These are phyloP conservation scores for Zygotorulaspora florentina DNA, from an alignment of 805 yeast genomes.

Conservation along the genomic window DNA sequence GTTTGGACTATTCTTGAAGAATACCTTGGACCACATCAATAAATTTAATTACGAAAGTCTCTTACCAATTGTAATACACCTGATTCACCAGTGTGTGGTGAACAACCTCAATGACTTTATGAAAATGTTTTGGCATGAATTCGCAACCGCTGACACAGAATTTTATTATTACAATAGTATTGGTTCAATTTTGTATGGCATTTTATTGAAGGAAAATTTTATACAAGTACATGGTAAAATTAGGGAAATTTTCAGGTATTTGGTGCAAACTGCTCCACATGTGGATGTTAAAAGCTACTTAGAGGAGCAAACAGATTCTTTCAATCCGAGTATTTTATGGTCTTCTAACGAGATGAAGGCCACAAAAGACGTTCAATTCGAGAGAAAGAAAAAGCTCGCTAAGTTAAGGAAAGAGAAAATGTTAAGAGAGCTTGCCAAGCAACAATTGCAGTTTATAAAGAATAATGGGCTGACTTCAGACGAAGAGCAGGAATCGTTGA, in stretches of 20 bases:
- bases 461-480: constrained; percentile 37
- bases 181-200: constrained; percentile 38
- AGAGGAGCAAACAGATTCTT: constrained; percentile 37
- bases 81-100: constrained; percentile 59
- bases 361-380: constrained; percentile 41
- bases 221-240: constrained; percentile 48
- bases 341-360: constrained; percentile 24
- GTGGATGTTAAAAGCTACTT: constrained; percentile 33
- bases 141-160: constrained; percentile 38
- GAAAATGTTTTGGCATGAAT: constrained; percentile 37
- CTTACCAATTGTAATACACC: constrained; percentile 55
- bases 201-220: constrained; percentile 42
- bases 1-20: constrained; percentile 52
- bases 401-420: constrained; percentile 64
- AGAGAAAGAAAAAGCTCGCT: constrained; percentile 63
- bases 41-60: constrained; percentile 50
- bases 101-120: constrained; percentile 39
- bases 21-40: constrained; percentile 40
- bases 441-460: constrained; percentile 71
- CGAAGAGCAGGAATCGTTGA: constrained; percentile 17
- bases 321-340: constrained; percentile 26
- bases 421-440: constrained; percentile 72
- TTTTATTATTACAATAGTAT: constrained; percentile 38
- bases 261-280: constrained; percentile 30
- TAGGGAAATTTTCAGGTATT: constrained; percentile 46